Conservation (phyloP, 2,329 filamentous ascomycete species). For the Aureobasidium sp. region DNA sequence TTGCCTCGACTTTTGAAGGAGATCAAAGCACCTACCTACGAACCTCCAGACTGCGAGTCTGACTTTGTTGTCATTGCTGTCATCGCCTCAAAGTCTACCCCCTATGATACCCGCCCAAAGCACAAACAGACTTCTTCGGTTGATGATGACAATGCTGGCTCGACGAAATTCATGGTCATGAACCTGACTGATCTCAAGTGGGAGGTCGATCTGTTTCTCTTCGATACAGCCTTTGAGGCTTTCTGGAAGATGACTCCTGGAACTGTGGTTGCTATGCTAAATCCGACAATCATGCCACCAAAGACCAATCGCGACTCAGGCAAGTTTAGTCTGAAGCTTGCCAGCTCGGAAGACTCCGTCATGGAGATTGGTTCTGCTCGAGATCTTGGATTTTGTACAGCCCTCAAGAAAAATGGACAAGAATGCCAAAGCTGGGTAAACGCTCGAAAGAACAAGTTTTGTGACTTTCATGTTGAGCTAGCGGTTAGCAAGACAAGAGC, state of each 20-base stretch:
- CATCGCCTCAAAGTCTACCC: constrained; percentile 80
- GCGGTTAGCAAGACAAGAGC: constrained; percentile 65
- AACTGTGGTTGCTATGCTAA: constrained; percentile 87
- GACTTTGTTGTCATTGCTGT: constrained; percentile 88
- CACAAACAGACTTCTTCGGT: constrained; percentile 36
- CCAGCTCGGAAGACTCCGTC: constrained; percentile 78
- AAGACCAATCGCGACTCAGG: constrained; percentile 67
- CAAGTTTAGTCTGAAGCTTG: constrained; percentile 76
- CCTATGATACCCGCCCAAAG: constrained; percentile 53
- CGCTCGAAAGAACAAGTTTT: constrained; percentile 77
- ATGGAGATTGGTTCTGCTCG: constrained; percentile 80
- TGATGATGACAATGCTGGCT: constrained; percentile 43
- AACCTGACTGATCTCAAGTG: constrained; percentile 81
- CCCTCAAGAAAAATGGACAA: constrained; percentile 75
- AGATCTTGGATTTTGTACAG: constrained; percentile 84
- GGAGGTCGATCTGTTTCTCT: constrained; percentile 87
- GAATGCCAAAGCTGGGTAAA: constrained; percentile 82
- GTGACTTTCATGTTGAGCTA: constrained; percentile 84
- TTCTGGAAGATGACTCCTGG: constrained; percentile 93
- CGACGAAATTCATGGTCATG: constrained; percentile 82
- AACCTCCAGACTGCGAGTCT: constrained; percentile 71
- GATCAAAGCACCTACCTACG: constrained; percentile 76
- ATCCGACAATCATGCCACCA: constrained; percentile 85
- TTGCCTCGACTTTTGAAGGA: constrained; percentile 74
- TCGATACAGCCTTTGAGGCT: constrained; percentile 79